Conservation (phyloP, 2,329 filamentous ascomycete species). For the Mollisiaceae sp. region DNA sequence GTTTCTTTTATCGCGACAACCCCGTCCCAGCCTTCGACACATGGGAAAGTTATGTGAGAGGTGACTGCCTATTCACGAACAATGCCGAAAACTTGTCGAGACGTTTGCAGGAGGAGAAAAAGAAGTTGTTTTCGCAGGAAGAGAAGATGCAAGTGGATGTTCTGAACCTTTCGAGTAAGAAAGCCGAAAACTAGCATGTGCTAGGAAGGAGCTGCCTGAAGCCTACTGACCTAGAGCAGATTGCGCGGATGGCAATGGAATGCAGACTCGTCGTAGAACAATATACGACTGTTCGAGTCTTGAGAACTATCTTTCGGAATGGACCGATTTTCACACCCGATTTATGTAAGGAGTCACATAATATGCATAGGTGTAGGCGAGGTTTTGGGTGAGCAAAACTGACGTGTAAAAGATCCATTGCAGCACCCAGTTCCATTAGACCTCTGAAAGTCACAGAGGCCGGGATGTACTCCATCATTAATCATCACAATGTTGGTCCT, state of each 20-base stretch:
- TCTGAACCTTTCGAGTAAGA: conserved; percentile 12
- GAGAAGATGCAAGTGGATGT: conserved; percentile 21
- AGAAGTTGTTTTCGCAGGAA: conserved; percentile 13
- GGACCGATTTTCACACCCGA: conserved; percentile 7
- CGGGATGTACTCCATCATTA: conserved; percentile 13
- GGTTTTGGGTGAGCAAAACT: background rate
- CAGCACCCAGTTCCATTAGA: conserved; percentile 21
- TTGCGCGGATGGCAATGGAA: background rate
- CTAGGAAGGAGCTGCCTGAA: conserved; percentile 1
- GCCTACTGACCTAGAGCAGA: background rate
- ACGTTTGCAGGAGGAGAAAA: conserved; percentile 8
- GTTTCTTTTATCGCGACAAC: background rate
- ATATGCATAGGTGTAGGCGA: background rate
- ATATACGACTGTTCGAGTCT: conserved; percentile 1
- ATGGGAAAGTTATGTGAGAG: background rate
- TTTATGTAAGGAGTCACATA: conserved; percentile 11
- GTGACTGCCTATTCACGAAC: conserved; percentile 6
- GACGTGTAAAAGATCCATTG: conserved; percentile 14
- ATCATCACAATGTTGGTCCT: conserved; percentile 16
- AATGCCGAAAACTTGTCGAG: conserved; percentile 5
- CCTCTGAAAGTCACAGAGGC: conserved; percentile 20
- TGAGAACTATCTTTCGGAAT: conserved; percentile 3
- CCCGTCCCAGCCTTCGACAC: background rate
- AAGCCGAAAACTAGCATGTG: background rate
- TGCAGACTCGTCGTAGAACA: conserved; percentile 4